These are phyloP conservation scores for Hyphopichia pseudoburtonii DNA, from an alignment of 1,139 yeast species.

Conservation along the genomic window DNA sequence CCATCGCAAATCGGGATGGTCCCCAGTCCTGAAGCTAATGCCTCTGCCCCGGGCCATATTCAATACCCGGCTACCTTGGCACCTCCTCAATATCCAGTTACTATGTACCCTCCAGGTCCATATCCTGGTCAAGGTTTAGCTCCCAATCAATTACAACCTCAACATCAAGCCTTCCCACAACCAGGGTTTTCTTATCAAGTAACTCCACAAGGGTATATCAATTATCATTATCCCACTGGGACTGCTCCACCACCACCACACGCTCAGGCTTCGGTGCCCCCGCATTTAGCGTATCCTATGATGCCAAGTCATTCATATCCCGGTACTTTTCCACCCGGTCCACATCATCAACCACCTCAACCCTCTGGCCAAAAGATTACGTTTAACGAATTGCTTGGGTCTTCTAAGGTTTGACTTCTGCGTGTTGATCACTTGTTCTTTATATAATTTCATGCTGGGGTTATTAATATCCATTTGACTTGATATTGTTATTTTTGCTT, in stretches of 20 bases:
- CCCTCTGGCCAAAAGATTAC: conserved; percentile 38
- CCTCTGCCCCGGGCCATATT: not conserved
- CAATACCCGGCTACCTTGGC: conserved; percentile 8
- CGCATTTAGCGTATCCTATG: conserved; percentile 3
- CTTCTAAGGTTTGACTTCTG: conserved; percentile 21
- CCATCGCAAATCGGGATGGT: not conserved
- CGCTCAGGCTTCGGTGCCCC: no score
- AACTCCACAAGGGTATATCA: conserved; percentile 32
- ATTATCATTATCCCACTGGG: conserved; percentile 14
- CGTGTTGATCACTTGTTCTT: not conserved
- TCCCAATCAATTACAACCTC: not conserved
- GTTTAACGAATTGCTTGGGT: conserved; percentile 42
- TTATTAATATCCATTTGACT: conserved; percentile 1
- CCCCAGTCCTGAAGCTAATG: not conserved
- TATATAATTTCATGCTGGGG: not conserved
- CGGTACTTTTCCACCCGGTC: conserved; percentile 3
- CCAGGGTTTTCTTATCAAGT: conserved; percentile 33
- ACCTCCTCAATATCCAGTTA: conserved; percentile 31
- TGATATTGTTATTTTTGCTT: conserved; percentile 3
- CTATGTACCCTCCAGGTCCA: conserved; percentile 26
- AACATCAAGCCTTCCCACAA: conserved; percentile 7
- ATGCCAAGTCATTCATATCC: conserved; percentile 8
- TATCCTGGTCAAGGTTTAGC: not conserved
- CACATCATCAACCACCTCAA: conserved; percentile 6
- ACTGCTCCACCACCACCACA: conserved; percentile 7